phyloP scores from a whole-genome alignment of 768 basidiomycete genomes.

The Trametes punicea region DNA sequence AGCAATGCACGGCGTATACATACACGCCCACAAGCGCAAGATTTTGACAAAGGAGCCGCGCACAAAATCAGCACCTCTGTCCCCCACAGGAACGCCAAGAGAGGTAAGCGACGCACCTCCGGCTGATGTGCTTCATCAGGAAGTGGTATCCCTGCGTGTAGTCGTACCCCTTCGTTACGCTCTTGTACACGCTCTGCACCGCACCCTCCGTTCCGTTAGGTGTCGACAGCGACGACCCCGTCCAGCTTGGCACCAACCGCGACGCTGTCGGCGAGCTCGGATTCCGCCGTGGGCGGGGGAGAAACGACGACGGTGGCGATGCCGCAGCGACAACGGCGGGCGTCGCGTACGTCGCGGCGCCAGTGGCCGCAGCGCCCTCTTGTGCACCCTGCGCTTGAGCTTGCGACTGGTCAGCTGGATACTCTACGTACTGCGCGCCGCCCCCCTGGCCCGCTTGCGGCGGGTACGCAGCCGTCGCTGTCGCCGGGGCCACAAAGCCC shows the following conservation, averaged over 20 bases:
- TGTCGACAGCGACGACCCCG: slow-evolving; percentile 17
- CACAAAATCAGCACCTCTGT: slow-evolving; percentile 18
- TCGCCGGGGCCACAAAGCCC: background rate
- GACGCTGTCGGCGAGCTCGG: slow-evolving; percentile 16
- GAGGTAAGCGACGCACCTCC: slow-evolving; percentile 55
- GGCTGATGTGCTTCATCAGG: slow-evolving; percentile 90
- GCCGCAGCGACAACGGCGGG: background rate
- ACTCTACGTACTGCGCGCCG: slow-evolving; percentile 11
- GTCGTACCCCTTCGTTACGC: slow-evolving; percentile 76
- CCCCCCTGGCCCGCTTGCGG: background rate
- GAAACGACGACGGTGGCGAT: slow-evolving; percentile 11
- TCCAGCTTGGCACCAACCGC: slow-evolving; percentile 9
- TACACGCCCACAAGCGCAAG: background rate
- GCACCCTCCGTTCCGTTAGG: slow-evolving; percentile 12
- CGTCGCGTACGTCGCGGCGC: background rate
- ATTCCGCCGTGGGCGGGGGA: slow-evolving; percentile 12
- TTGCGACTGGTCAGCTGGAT: slow-evolving; percentile 18
- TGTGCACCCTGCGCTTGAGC: slow-evolving; percentile 1
- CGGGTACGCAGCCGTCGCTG: slow-evolving; percentile 1
- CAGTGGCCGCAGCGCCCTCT: background rate
- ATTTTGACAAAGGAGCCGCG: background rate
- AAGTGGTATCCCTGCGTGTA: slow-evolving; percentile 97
- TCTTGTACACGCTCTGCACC: slow-evolving; percentile 52
- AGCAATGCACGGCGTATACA: too few relatives aligned
- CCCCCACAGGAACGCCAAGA: background rate